A percentile compares a stretch with the other conserved stretches of the same genome.
phyloP scores from a whole-genome alignment of 2,329 filamentous ascomycete species.

The Cordyceps fumosorosea region DNA sequence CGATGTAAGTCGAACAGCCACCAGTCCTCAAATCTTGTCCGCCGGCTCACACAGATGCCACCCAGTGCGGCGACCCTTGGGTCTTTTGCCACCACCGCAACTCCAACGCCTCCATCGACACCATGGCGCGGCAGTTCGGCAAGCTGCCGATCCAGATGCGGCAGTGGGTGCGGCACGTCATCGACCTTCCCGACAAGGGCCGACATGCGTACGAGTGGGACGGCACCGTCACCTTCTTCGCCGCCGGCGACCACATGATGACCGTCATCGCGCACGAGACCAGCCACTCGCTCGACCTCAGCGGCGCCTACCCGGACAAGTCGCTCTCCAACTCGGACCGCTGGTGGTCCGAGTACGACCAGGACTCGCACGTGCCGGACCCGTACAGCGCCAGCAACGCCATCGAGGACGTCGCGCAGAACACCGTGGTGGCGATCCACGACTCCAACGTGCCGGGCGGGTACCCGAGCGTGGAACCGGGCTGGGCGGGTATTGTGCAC shows the following conservation, averaged over 20 bases:
- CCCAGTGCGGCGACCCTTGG: conserved; percentile 20
- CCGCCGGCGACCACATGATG: conserved; percentile 9
- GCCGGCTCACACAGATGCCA: background rate
- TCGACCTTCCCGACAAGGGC: conserved; percentile 2
- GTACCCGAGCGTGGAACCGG: conserved; percentile 1
- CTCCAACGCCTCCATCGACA: conserved; percentile 15
- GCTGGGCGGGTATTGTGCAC: conserved; percentile 2
- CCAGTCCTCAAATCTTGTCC: background rate
- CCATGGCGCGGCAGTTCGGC: conserved; percentile 21
- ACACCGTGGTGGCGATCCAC: conserved; percentile 10
- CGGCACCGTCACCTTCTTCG: conserved; percentile 7
- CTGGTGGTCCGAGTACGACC: conserved; percentile 8
- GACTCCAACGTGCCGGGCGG: conserved; percentile 8
- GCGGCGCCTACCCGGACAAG: conserved; percentile 6
- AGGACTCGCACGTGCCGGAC: conserved; percentile 10
- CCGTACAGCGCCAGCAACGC: conserved; percentile 6
- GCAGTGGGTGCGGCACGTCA: conserved; percentile 19
- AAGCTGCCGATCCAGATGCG: conserved; percentile 22
- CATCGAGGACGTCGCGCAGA: conserved; percentile 11
- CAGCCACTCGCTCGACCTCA: conserved; percentile 9
- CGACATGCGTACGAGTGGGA: conserved; percentile 7
- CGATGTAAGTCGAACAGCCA: background rate
- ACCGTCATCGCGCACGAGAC: conserved; percentile 11
- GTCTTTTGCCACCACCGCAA: conserved; percentile 22
- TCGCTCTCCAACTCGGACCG: conserved; percentile 10